These are phyloP conservation scores for Annulohypoxylon nitens DNA, from an alignment of 495 filamentous ascomycete species.

Conservation along the genomic window DNA sequence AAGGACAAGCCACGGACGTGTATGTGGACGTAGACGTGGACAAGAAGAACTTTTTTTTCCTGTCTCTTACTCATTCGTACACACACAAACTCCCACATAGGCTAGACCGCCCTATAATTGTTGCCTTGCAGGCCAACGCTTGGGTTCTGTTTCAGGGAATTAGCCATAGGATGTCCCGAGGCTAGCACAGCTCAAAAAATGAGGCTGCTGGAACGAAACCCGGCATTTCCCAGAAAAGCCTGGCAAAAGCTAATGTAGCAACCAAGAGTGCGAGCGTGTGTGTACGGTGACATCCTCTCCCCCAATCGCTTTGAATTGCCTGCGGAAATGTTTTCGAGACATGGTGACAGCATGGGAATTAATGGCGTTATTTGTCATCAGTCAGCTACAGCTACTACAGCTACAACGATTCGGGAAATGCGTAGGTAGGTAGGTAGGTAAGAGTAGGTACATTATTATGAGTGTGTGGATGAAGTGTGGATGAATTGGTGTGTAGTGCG, in stretches of 20 bases:
- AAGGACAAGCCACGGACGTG: not conserved
- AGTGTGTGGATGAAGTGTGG: not conserved
- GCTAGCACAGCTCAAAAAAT: constrained; percentile 47
- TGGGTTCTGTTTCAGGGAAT: constrained; percentile 6
- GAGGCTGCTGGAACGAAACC: constrained; percentile 42
- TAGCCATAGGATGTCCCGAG: constrained; percentile 37
- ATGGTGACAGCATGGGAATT: constrained; percentile 21
- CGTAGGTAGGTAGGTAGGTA: not conserved
- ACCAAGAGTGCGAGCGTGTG: constrained; percentile 41
- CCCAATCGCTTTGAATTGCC: constrained; percentile 46
- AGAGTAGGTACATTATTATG: not conserved
- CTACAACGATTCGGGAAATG: constrained; percentile 16
- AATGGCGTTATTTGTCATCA: constrained; percentile 41
- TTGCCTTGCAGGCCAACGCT: constrained; percentile 33
- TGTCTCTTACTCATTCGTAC: no score
- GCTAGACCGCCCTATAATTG: constrained; percentile 20
- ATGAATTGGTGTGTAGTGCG: not conserved
- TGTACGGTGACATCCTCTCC: constrained; percentile 41
- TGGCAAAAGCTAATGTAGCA: constrained; percentile 37
- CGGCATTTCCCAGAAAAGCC: constrained; percentile 30
- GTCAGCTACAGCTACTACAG: constrained; percentile 10
- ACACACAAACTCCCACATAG: not conserved
- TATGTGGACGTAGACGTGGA: no score
- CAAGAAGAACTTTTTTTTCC: no score
- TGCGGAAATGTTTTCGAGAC: constrained; percentile 23